phyloP scores from a whole-genome alignment of 495 filamentous ascomycete genomes.

The Aspergillus ostianus region DNA sequence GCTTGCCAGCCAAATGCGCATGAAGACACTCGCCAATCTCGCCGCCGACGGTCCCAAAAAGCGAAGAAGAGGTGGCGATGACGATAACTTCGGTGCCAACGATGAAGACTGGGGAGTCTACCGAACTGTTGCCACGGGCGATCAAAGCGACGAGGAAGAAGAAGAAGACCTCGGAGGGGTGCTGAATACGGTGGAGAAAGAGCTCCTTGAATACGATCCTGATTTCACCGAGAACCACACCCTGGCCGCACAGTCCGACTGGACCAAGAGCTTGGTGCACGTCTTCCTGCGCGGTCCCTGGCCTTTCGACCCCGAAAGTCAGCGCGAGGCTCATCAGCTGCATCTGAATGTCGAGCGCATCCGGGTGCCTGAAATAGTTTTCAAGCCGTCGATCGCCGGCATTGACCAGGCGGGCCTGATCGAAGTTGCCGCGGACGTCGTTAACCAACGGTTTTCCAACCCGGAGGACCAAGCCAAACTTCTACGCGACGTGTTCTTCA shows the following conservation, averaged over 20 bases:
- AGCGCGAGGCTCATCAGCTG: slow-evolving; percentile 79
- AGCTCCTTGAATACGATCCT: slow-evolving; percentile 82
- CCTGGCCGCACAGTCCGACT: slow-evolving; percentile 86
- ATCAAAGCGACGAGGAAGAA: slow-evolving; percentile 71
- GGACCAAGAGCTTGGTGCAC: slow-evolving; percentile 87
- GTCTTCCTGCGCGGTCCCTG: slow-evolving; percentile 84
- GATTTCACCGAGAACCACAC: slow-evolving; percentile 88
- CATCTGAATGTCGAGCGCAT: slow-evolving; percentile 97
- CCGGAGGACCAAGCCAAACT: slow-evolving; percentile 59
- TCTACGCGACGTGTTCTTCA: slow-evolving; percentile 85
- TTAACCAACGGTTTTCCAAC: slow-evolving; percentile 70
- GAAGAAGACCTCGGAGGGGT: slow-evolving; percentile 78
- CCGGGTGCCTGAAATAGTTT: slow-evolving; percentile 91
- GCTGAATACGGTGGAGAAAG: slow-evolving; percentile 73
- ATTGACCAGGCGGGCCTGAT: slow-evolving; percentile 91
- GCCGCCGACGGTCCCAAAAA: slow-evolving; percentile 86
- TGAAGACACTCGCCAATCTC: slow-evolving; percentile 97
- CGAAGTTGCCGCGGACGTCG: slow-evolving; percentile 83
- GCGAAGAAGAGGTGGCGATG: slow-evolving; percentile 73
- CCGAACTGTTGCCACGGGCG: slow-evolving; percentile 79
- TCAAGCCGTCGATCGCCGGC: slow-evolving; percentile 92
- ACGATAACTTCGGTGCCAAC: slow-evolving; percentile 95
- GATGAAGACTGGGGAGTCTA: slow-evolving; percentile 98
- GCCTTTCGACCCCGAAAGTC: slow-evolving; percentile 76
- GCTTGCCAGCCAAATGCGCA: slow-evolving; percentile 89